Evolutionary conservation across 2,329 filamentous ascomycete species (phyloP), one percentile per base, ranked within the genome.

Genomic region (Aotearoamyces nothofagi): DNA sequence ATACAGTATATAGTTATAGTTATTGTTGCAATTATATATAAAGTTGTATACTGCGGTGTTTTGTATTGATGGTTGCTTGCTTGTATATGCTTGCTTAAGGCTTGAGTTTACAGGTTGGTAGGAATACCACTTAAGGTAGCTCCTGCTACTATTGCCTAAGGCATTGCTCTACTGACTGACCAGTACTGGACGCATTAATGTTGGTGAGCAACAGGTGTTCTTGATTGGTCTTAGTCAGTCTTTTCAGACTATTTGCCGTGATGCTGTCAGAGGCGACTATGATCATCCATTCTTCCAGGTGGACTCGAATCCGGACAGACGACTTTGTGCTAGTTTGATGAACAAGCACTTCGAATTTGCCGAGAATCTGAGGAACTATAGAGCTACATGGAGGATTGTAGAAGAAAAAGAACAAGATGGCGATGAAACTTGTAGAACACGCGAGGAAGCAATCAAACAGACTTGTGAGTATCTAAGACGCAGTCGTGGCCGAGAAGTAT

Each of bases 261-360:
- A 44, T 6, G 47, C 39, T 2, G 35, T 51, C 0, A 31, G 49
- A 8, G 52, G 52, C 1, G 34, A 47, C 25, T 54, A 56, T 20
- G 45, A 52, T 16, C 24, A 36, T 26, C 10, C 4, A n/a, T 38
- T 38, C 9, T 36, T 38, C 17, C 31, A 16, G 3, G 12, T 26
- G 9, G 22, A 36, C 17, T 22, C 29, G 8, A 29, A 15, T 15
- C 29, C 26, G 13, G 29, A 34, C 15, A 33, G 26, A 19, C 31
- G 36, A 12, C 36, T 38, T 6, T 24, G 33, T 11, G 36, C 36
- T 2, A 32, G 24, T 16, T 27, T 34, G 20, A 30, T 30, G 16
- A 31, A 34, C n/a, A 30, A 26, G 22, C 27, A 30, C 26, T 20
- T 34, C 5, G 31, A 24, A n/a, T 38, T 38, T 34, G 34, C 33